Evolutionary conservation across 1,284 basidiomycete genomes (phyloP), one percentile per base, ranked within the genome.

Genomic region (Ceratobasidium sp.): DNA sequence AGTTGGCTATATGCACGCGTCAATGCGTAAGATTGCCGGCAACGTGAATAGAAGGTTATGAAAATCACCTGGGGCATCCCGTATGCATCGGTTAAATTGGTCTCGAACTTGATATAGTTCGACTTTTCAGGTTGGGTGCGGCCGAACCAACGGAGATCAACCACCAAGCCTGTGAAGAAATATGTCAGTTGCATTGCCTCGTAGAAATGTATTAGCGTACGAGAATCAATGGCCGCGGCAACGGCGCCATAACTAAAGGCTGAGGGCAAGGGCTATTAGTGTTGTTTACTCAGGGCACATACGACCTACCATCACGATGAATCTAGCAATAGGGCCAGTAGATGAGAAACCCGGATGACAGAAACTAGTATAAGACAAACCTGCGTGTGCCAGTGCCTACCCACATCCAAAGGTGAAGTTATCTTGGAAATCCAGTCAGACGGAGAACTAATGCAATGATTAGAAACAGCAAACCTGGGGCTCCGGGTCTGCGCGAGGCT

Each of bases 141-240:
- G 22, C 62, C 44, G n/a, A 47, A 48, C 48, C 41, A 44, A 19
- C 53, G 5, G 29, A 69, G 41, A 15, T 62, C 41, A 19, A 29
- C 44, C 29, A 57, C 56, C 14, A 57, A 54, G n/a, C n/a, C n/a
- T n/a, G n/a, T n/a, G n/a, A n/a, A n/a, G n/a, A n/a, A n/a, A n/a
- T n/a, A n/a, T n/a, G n/a, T n/a, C n/a, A n/a, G n/a, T n/a, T n/a
- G n/a, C n/a, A n/a, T n/a, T n/a, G n/a, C n/a, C n/a, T n/a, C n/a
- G n/a, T n/a, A n/a, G n/a, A n/a, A n/a, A n/a, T n/a, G n/a, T n/a
- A n/a, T n/a, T n/a, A n/a, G n/a, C n/a, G n/a, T n/a, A 9, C 36
- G 27, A n/a, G 53, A 73, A 45, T 45, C 54, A 48, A 53, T 47
- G 44, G 57, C 41, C 19, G 60, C 60, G 29, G 71, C 71, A 51